phyloP scores from a whole-genome alignment of 805 yeast species.

The Nakazawaea siamensis region DNA sequence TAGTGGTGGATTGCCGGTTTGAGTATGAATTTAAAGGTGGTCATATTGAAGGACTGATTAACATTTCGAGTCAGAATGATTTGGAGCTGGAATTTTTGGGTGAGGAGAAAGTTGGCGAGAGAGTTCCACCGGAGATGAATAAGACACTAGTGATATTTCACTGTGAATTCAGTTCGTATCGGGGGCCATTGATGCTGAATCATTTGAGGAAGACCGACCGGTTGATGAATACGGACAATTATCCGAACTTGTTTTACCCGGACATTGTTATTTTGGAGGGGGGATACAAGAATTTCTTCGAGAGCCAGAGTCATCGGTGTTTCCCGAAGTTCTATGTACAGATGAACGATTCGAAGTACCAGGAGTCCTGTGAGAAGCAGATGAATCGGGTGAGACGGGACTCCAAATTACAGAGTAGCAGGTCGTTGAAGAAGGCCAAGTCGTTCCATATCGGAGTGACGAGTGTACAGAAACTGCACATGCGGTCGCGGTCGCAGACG shows the following conservation, averaged over 20 bases:
- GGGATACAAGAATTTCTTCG: conserved; percentile 79
- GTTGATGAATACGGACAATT: conserved; percentile 56
- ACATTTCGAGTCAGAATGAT: conserved; percentile 61
- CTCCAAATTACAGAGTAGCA: conserved; percentile 15
- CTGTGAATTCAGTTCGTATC: conserved; percentile 86
- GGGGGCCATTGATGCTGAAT: conserved; percentile 92
- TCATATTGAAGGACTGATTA: conserved; percentile 78
- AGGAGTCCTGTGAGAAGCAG: conserved; percentile 35
- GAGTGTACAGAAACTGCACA: conserved; percentile 1
- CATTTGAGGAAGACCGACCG: conserved; percentile 83
- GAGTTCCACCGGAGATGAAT: conserved; percentile 11
- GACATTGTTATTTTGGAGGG: conserved; percentile 86
- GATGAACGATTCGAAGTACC: conserved; percentile 62
- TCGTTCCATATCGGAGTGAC: conserved; percentile 20
- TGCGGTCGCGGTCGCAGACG: conserved; percentile 10
- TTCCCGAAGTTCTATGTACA: conserved; percentile 74
- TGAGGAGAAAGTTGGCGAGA: conserved; percentile 5
- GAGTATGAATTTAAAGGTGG: conserved; percentile 92
- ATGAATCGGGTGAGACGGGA: conserved; percentile 30
- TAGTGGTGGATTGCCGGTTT: conserved; percentile 83
- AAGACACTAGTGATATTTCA: conserved; percentile 69
- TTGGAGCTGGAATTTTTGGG: conserved; percentile 49
- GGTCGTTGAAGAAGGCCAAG: conserved; percentile 26
- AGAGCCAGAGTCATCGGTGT: conserved; percentile 49
- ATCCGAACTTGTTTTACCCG: conserved; percentile 81